Base-by-base conservation (phyloP, 2,329 filamentous ascomycete genomes). In the Fusarium begoniae region DNA sequence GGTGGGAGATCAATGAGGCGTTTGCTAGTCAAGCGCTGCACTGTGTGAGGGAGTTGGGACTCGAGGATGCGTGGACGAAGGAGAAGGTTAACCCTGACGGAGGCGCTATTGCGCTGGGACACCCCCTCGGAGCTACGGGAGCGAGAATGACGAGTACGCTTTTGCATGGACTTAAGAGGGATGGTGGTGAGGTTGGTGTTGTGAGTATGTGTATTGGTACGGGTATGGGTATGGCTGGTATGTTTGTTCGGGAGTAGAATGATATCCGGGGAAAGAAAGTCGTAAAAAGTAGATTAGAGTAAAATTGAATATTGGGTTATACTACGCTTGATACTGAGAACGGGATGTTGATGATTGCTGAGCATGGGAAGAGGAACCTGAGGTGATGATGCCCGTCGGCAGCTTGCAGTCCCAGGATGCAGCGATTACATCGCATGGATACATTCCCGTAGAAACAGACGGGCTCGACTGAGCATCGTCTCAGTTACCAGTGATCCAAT, bases 1-100 rank as follows among this genome's bases (percentile, higher is more conserved):
- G 96, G 15, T 98, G 95, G 95, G 95, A 98, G 86, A 93, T 98
- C 82, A 98, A 98, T 82, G 95, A 98, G 88, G 90, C 90, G 12
- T 92, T 92, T 82, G 90, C 90, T 6, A 90, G 88, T 77, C 90
- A 92, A 82, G 86, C 89, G 3, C 82, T 92, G 10, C 88, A 97
- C 83, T 95, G 92, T 77, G 84, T 96, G 51, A 85, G 94, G 69
- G 88, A 90, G 78, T 80, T 96, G 17, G 92, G 91, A 0, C 84
- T 96, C 26, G 91, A 91, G 81, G 81, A 84, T 78, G 89, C 79
- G 75, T 90, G 86, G 84, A 88, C 91, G 76, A 83, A 89, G 63
- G 90, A 89, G 13, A 92, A 89, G 83, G 93, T 98, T 24, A 98
- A 98, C 83, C 94, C 94, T 2, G 95, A 97, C 78, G 96, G 96